phyloP scores from a whole-genome alignment of 2,329 filamentous ascomycete species.

The Coleophoma eucalyptorum region DNA sequence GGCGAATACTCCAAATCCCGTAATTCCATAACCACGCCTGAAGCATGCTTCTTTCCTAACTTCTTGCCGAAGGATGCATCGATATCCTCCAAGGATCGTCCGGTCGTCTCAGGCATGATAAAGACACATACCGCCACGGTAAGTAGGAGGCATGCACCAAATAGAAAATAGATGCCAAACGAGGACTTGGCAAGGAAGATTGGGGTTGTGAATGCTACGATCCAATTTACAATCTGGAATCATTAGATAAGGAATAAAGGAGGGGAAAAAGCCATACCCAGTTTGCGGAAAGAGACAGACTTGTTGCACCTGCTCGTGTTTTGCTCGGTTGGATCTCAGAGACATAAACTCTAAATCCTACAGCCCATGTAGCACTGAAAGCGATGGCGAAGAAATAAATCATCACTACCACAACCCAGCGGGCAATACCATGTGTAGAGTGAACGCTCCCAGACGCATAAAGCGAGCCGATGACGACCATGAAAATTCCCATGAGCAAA shows the following conservation, averaged over 20 bases:
- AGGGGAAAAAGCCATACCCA: constrained; percentile 24
- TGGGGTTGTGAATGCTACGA: constrained; percentile 29
- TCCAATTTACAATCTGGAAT: constrained; percentile 18
- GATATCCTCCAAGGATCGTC: constrained; percentile 12
- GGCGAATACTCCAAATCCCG: neutral
- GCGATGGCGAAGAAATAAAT: constrained; percentile 46
- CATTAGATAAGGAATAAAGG: neutral
- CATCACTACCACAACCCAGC: constrained; percentile 46
- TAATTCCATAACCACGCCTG: neutral
- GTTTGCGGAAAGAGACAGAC: constrained; percentile 42
- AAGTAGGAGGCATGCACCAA: constrained; percentile 20
- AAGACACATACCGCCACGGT: constrained; percentile 14
- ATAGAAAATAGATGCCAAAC: constrained; percentile 24
- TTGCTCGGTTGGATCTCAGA: constrained; percentile 53
- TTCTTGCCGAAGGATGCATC: constrained; percentile 3
- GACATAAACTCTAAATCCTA: constrained; percentile 52
- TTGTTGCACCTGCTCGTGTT: constrained; percentile 50
- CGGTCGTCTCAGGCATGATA: constrained; percentile 17
- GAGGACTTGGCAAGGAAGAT: constrained; percentile 21
- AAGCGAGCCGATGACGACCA: constrained; percentile 49
- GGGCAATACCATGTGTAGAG: constrained; percentile 30
- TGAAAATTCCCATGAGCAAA: constrained; percentile 41
- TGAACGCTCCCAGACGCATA: constrained; percentile 45
- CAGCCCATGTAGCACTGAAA: constrained; percentile 47
- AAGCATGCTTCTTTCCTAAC: too few species aligned